These are phyloP conservation scores for Trametes polyzona DNA, from an alignment of 1,284 basidiomycete genomes.

Conservation along the genomic window DNA sequence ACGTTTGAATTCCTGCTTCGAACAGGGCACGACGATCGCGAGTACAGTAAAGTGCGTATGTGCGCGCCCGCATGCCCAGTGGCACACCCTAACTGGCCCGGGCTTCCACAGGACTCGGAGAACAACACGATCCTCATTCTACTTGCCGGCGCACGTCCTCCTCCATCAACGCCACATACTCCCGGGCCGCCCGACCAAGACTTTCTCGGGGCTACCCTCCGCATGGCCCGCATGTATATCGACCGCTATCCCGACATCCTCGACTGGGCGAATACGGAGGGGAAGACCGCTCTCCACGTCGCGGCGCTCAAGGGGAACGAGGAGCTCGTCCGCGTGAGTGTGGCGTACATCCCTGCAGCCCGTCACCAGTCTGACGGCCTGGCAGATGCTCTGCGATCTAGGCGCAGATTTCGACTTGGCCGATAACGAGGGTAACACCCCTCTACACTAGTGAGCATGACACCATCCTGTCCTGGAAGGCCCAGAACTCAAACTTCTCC, in stretches of 20 bases:
- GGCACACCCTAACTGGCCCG: slow-evolving; percentile 4
- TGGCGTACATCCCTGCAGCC: slow-evolving; percentile 28
- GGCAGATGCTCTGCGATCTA: slow-evolving; percentile 84
- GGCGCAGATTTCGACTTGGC: slow-evolving; percentile 88
- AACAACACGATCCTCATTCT: slow-evolving; percentile 91
- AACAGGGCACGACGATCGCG: slow-evolving; percentile 88
- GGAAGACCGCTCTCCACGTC: slow-evolving; percentile 89
- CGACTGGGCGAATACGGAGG: slow-evolving; percentile 89
- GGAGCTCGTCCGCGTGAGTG: slow-evolving; percentile 79
- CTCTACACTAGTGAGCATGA: slow-evolving; percentile 83
- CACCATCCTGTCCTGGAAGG: slow-evolving; percentile 6
- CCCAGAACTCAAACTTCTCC: slow-evolving; percentile 21
- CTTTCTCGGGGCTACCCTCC: slow-evolving; percentile 67
- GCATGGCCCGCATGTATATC: slow-evolving; percentile 82
- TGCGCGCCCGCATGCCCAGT: not conserved
- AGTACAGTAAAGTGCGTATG: slow-evolving; percentile 78
- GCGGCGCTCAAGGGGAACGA: slow-evolving; percentile 90
- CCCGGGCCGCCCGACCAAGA: slow-evolving; percentile 56
- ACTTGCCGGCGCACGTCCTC: slow-evolving; percentile 75
- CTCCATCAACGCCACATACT: slow-evolving; percentile 50
- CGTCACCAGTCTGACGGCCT: slow-evolving; percentile 16
- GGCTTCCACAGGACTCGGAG: slow-evolving; percentile 72
- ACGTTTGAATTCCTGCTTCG: slow-evolving; percentile 87
- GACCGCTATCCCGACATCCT: slow-evolving; percentile 84
- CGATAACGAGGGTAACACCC: slow-evolving; percentile 90